Evolutionary conservation across 2,329 filamentous ascomycete species (phyloP).

Genomic region (Ophiostoma tasmaniense): DNA sequence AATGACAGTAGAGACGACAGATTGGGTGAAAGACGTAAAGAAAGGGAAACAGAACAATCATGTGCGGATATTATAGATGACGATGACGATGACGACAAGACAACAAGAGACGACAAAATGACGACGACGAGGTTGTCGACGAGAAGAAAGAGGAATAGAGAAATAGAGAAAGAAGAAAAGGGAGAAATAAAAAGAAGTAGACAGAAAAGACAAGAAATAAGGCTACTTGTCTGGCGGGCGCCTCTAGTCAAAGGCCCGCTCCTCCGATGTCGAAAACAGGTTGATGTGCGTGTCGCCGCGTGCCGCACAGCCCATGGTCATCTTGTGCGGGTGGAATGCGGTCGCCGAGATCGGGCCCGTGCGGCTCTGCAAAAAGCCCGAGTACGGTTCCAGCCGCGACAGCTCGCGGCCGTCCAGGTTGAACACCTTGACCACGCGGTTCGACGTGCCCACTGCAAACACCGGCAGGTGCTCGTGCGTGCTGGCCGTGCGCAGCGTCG

Average conservation of each 20-base stretch:
- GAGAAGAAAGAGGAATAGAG: constrained; percentile 1
- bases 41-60: not conserved
- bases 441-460: constrained; percentile 86
- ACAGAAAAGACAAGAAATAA: not conserved
- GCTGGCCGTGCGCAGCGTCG: constrained; percentile 70
- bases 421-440: constrained; percentile 84
- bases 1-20: not conserved
- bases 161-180: not conserved
- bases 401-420: constrained; percentile 76
- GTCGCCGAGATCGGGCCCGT: constrained; percentile 78
- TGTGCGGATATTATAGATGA: not conserved
- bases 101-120: not conserved
- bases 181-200: no score
- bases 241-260: constrained; percentile 16
- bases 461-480: constrained; percentile 96
- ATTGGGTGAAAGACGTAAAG: not conserved
- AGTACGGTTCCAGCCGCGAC: constrained; percentile 81
- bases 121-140: not conserved
- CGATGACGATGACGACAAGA: not conserved
- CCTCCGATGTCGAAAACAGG: constrained; percentile 57
- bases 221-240: not conserved
- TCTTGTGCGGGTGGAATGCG: constrained; percentile 89
- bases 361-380: constrained; percentile 74
- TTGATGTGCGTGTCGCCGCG: constrained; percentile 86
- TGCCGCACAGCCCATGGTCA: constrained; percentile 81